phyloP scores from a whole-genome alignment of 352 stramenopile species.

The Globisporangium splendens region DNA sequence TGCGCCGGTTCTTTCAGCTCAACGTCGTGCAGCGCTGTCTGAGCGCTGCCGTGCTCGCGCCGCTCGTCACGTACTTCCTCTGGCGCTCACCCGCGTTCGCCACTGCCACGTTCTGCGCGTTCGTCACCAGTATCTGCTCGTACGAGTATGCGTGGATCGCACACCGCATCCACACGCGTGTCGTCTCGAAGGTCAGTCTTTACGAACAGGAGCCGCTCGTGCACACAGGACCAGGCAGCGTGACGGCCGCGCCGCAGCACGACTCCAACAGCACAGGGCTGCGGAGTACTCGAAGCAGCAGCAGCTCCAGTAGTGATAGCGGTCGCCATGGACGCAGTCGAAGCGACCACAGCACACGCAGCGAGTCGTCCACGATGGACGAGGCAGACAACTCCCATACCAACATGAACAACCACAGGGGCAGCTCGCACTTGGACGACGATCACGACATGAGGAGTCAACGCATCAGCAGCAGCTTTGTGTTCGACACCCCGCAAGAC shows the following conservation, averaged over 20 bases:
- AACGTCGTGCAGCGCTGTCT: slow-evolving; percentile 64
- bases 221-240: neutral
- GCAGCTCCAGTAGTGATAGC: neutral
- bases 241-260: slow-evolving; percentile 1
- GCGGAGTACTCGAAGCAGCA: neutral
- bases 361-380: slow-evolving; percentile 15
- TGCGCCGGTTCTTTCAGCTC: slow-evolving; percentile 18
- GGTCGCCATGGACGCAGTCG: neutral
- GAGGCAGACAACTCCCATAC: too few species aligned
- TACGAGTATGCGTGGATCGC: slow-evolving; percentile 74
- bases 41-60: slow-evolving; percentile 50
- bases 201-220: slow-evolving; percentile 14
- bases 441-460: slow-evolving; percentile 27
- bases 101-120: slow-evolving; percentile 63
- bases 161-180: slow-evolving; percentile 56
- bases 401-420: slow-evolving; percentile 12
- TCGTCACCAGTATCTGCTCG: slow-evolving; percentile 55
- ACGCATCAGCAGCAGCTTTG: slow-evolving; percentile 13
- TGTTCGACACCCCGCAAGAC: neutral
- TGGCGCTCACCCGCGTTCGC: slow-evolving; percentile 61
- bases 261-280: neutral
- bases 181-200: slow-evolving; percentile 19
- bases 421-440: slow-evolving; percentile 4
- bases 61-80: slow-evolving; percentile 64
- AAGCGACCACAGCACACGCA: slow-evolving; percentile 25